A percentile compares a stretch with the other conserved stretches of the same genome.
These are phyloP conservation scores for Globisporangium okanoganense DNA, from an alignment of 352 stramenopile species.

Conservation along the genomic window DNA sequence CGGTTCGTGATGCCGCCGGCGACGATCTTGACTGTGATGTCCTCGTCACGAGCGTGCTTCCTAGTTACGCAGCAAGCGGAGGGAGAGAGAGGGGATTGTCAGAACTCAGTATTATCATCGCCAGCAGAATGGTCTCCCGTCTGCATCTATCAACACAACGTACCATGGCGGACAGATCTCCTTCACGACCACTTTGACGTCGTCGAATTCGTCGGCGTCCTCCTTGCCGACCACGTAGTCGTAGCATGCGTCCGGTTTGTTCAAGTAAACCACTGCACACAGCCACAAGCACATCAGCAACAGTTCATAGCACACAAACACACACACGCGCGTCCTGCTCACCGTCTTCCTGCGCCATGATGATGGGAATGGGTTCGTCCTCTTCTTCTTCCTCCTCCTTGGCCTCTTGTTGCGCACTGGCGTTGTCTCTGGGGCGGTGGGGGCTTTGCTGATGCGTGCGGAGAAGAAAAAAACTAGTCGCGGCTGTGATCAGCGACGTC, in stretches of 20 bases:
- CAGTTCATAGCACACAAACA: background rate
- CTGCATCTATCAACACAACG: background rate
- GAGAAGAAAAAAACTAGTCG: slow-evolving; percentile 42
- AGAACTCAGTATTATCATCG: background rate
- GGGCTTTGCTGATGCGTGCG: slow-evolving; percentile 18
- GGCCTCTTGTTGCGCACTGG: slow-evolving; percentile 10
- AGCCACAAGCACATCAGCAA: background rate
- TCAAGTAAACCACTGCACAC: slow-evolving; percentile 65
- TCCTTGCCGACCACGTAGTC: slow-evolving; percentile 65
- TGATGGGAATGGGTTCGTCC: background rate
- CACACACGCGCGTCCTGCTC: background rate
- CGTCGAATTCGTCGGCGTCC: slow-evolving; percentile 70
- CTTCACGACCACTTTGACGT: slow-evolving; percentile 71
- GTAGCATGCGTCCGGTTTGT: slow-evolving; percentile 71
- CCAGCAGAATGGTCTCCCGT: background rate
- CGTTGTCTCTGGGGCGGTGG: slow-evolving; percentile 5
- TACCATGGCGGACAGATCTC: slow-evolving; percentile 67
- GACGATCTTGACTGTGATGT: slow-evolving; percentile 85
- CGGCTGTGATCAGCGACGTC: slow-evolving; percentile 54
- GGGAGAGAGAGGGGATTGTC: background rate
- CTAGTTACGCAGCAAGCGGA: slow-evolving; percentile 11
- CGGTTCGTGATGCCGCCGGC: slow-evolving; percentile 92
- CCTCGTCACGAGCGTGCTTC: slow-evolving; percentile 42
- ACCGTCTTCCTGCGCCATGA: slow-evolving; percentile 8
- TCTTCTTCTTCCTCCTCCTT: slow-evolving; percentile 16